Percentiles rank a stretch among this genome's conserved stretches.
Conservation (phyloP, 1,284 basidiomycete genomes). For the Boletus holoroseus region DNA sequence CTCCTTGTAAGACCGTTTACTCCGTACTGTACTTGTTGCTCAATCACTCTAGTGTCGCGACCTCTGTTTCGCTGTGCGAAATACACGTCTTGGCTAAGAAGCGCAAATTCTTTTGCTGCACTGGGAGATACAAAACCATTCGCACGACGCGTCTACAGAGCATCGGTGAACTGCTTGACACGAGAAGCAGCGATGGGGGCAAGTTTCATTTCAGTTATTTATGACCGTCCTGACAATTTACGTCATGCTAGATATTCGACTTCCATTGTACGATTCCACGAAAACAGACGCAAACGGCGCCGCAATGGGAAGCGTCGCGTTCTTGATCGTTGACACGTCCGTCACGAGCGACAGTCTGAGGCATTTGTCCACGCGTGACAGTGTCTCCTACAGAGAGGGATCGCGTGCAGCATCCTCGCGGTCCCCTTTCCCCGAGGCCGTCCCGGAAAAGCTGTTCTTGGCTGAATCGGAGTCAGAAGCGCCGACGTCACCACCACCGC, state of each 20-base stretch:
- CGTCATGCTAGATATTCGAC: conserved; percentile 27
- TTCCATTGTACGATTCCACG: conserved; percentile 34
- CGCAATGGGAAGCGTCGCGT: conserved; percentile 26
- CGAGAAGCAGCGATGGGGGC: conserved; percentile 27
- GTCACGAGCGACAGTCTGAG: conserved; percentile 16
- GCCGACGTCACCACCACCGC: conserved; percentile 21
- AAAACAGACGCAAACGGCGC: conserved; percentile 27
- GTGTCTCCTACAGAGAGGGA: conserved; percentile 16
- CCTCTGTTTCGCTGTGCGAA: conserved; percentile 26
- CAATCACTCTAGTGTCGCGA: conserved; percentile 16
- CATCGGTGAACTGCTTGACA: conserved; percentile 26
- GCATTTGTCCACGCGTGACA: conserved; percentile 17
- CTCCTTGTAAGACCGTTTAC: conserved; percentile 22
- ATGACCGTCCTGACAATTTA: conserved; percentile 29
- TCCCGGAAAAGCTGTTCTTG: conserved; percentile 22
- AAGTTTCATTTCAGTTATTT: conserved; percentile 32
- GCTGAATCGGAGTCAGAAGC: conserved; percentile 19
- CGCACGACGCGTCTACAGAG: conserved; percentile 29
- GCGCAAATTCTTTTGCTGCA: conserved; percentile 28
- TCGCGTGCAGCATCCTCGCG: conserved; percentile 12
- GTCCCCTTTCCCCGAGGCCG: conserved; percentile 20
- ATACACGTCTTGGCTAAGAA: conserved; percentile 28
- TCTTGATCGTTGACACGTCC: conserved; percentile 23
- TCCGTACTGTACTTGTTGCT: conserved; percentile 4
- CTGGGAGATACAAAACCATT: conserved; percentile 26